A percentile compares a stretch with the other conserved stretches of the same genome.
These are phyloP conservation scores for Suillus lakei DNA, from an alignment of 768 basidiomycete genomes.

Conservation along the genomic window DNA sequence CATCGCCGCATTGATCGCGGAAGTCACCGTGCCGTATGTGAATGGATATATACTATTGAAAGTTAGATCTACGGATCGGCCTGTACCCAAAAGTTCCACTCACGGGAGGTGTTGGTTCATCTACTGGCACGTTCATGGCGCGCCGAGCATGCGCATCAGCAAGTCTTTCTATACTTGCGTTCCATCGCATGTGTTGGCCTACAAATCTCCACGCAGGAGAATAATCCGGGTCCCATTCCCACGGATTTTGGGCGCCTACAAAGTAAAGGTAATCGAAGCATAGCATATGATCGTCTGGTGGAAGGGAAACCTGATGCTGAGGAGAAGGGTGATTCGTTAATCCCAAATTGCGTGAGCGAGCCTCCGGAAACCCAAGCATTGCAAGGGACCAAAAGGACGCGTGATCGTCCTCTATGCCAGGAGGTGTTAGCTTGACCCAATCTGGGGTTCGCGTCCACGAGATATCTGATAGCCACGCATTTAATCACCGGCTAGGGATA, in stretches of 20 bases:
- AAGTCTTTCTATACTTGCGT: slow-evolving; percentile 42
- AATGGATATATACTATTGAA: slow-evolving; percentile 55
- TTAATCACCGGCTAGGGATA: slow-evolving; percentile 36
- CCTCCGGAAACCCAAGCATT: slow-evolving; percentile 25
- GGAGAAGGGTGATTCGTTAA: slow-evolving; percentile 22
- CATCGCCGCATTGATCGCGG: slow-evolving; percentile 46
- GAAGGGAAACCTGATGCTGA: slow-evolving; percentile 17
- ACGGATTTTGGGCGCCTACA: slow-evolving; percentile 48
- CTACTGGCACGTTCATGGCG: slow-evolving; percentile 45
- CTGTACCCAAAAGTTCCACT: slow-evolving; percentile 23
- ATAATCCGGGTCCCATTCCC: slow-evolving; percentile 59
- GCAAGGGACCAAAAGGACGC: slow-evolving; percentile 31
- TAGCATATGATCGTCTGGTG: slow-evolving; percentile 30
- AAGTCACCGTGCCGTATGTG: slow-evolving; percentile 66
- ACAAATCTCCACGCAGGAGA: slow-evolving; percentile 64
- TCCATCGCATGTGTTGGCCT: slow-evolving; percentile 58
- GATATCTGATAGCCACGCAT: slow-evolving; percentile 42
- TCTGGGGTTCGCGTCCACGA: slow-evolving; percentile 29
- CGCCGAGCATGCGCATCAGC: slow-evolving; percentile 51
- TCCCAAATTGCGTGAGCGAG: slow-evolving; percentile 12
- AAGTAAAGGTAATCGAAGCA: slow-evolving; percentile 34
- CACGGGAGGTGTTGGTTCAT: slow-evolving; percentile 50
- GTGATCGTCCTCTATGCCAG: slow-evolving; percentile 22
- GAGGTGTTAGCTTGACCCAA: slow-evolving; percentile 25
- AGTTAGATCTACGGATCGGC: slow-evolving; percentile 3